Evolutionary conservation across 192 early-diverging fungal species (phyloP).

Genomic region (Phlyctochytrium arcticum): DNA sequence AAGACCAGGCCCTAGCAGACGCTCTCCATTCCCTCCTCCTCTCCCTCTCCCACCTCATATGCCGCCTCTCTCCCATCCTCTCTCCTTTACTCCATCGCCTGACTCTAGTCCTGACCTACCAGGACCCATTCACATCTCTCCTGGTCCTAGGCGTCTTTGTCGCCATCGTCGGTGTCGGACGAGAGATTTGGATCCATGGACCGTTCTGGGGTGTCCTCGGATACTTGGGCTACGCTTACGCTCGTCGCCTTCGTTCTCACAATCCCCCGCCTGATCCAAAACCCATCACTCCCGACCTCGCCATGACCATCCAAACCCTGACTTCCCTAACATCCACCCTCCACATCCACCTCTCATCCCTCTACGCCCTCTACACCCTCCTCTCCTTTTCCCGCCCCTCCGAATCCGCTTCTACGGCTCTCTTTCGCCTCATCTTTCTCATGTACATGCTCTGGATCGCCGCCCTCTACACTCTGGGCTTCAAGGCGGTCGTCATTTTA

Average conservation of each 20-base stretch:
- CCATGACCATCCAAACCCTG: conserved; percentile 5
- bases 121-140: conserved; percentile 5
- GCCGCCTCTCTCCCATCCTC: conserved; percentile 9
- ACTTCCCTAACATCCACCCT: conserved; percentile 8
- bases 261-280: conserved; percentile 15
- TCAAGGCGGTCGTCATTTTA: not conserved
- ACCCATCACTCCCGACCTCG: not conserved
- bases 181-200: not conserved
- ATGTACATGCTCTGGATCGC: not conserved
- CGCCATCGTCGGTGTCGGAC: not conserved
- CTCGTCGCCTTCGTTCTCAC: conserved; percentile 3
- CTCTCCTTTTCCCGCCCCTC: conserved; percentile 12
- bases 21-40: conserved; percentile 15
- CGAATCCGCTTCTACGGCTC: conserved; percentile 6
- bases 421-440: conserved; percentile 16
- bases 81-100: conserved; percentile 5
- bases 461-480: not conserved
- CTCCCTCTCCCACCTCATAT: conserved; percentile 14
- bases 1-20: conserved; percentile 12
- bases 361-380: conserved; percentile 9
- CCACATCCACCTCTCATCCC: conserved; percentile 1
- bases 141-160: not conserved
- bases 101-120: conserved; percentile 17
- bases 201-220: not conserved
- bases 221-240: conserved; percentile 5